Evolutionary conservation across 2,329 filamentous ascomycete genomes (phyloP), one percentile per base, ranked within the genome.

Genomic region (Hyphodiscus sp.): DNA sequence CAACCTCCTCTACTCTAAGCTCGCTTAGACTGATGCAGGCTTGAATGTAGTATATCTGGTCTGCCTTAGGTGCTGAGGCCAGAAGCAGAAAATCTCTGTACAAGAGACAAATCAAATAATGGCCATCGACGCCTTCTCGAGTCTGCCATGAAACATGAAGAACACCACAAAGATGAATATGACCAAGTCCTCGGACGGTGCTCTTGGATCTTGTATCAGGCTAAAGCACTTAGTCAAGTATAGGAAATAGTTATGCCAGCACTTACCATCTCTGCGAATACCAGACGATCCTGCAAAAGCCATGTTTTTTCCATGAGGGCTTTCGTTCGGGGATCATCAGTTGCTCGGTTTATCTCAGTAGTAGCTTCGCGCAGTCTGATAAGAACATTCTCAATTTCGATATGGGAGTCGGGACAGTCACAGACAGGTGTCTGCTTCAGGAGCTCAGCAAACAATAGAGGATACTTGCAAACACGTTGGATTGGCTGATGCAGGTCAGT

Each of bases 391-490:
- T 90, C 85, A 18, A 97, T 81, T 50, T 89, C 86, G 67, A 86
- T 83, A 69, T 96, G 87, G 1, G 90, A 86, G 56, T 83, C 83
- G 0, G 91, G 90, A 64, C 91, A 95, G 66, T 97, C 92, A 52
- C 81, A 84, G 1, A 89, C 87, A 1, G 90, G 89, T 0, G 91
- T 96, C 60, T 86, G 80, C 64, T 87, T 91, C 55, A 91, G 77
- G 9, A 99, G 76, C 64, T 96, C 90, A 5, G 83, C 79, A 64
- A 97, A 91, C 1, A 97, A 75, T 3, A 99, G 75, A 11, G 90
- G 90, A 66, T 97, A 97, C 71, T 87, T 90, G 74, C 90, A 95
- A 20, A 96, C 81, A 52, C 92, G 81, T 70, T 99, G 92, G 19
- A 96, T 91, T 0, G 92, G 94, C 89, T 95, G 51, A 16, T 29